Evolutionary conservation across 1,284 basidiomycete species (phyloP).

Genomic region (Fomitopsis palustris): DNA sequence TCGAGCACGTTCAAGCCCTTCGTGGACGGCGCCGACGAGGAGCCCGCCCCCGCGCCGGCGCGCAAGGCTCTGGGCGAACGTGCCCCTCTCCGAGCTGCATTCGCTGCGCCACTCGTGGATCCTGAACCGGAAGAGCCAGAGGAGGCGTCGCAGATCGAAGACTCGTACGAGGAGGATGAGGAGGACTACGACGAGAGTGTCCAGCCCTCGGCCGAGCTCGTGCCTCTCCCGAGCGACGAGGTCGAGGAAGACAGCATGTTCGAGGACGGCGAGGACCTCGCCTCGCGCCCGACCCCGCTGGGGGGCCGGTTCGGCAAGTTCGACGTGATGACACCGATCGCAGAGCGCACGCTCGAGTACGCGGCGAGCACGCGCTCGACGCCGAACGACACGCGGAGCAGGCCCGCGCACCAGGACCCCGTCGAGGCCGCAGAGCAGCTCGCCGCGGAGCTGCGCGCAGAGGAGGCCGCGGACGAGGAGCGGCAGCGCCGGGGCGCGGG

Average conservation of each 20-base stretch:
- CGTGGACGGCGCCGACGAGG: constrained; percentile 19
- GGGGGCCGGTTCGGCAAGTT: constrained; percentile 75
- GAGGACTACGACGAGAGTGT: constrained; percentile 15
- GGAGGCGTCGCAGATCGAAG: constrained; percentile 10
- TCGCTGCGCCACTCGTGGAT: constrained; percentile 16
- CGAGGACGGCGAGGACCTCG: constrained; percentile 37
- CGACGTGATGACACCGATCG: constrained; percentile 93
- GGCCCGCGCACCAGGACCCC: constrained; percentile 40
- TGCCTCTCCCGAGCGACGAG: constrained; percentile 11
- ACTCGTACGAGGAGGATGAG: constrained; percentile 12
- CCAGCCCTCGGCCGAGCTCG: constrained; percentile 6
- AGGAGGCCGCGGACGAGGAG: constrained; percentile 27
- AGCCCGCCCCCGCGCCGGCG: constrained; percentile 4
- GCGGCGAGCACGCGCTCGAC: constrained; percentile 61
- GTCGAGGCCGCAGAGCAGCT: constrained; percentile 40
- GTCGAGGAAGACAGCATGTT: constrained; percentile 19
- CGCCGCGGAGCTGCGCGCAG: constrained; percentile 30
- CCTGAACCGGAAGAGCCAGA: constrained; percentile 16
- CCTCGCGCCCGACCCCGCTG: constrained; percentile 49
- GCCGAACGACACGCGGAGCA: constrained; percentile 31
- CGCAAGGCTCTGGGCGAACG: constrained; percentile 20
- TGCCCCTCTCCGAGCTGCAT: constrained; percentile 22
- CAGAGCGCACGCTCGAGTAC: constrained; percentile 88
- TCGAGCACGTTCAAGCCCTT: constrained; percentile 42
- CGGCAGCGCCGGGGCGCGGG: constrained; percentile 18